phyloP scores from a whole-genome alignment of 2,329 filamentous ascomycete species.

The Clonostachys chloroleuca region DNA sequence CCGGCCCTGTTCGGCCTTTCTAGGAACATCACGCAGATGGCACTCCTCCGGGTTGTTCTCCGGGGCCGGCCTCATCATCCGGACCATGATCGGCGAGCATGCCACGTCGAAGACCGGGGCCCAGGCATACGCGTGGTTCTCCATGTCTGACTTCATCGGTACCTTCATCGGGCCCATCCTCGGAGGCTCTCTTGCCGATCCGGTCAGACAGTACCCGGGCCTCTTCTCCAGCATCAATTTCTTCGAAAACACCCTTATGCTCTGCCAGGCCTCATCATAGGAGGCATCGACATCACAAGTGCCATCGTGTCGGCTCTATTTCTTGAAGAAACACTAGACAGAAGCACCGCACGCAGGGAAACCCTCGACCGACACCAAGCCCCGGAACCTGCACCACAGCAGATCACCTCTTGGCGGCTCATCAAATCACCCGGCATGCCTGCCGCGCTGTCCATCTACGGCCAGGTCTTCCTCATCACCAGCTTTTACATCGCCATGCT shows the following conservation, averaged over 20 bases:
- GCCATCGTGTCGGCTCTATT: background rate
- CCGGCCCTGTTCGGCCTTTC: constrained; percentile 59
- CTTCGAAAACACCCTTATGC: constrained; percentile 48
- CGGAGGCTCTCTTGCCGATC: constrained; percentile 65
- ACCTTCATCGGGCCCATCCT: constrained; percentile 68
- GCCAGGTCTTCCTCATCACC: background rate
- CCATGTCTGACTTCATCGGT: constrained; percentile 70
- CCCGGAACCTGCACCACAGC: background rate
- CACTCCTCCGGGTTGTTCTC: constrained; percentile 67
- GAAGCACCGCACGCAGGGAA: background rate
- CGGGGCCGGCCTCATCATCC: constrained; percentile 69
- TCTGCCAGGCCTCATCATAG: constrained; percentile 29
- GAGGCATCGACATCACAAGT: background rate
- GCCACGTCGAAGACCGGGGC: constrained; percentile 61
- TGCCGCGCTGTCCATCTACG: background rate
- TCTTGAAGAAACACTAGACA: background rate
- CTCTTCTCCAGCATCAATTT: constrained; percentile 43
- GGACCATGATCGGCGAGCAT: constrained; percentile 74
- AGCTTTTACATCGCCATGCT: background rate
- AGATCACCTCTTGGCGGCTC: background rate
- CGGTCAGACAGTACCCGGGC: constrained; percentile 50
- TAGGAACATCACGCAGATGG: constrained; percentile 63
- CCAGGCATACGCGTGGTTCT: constrained; percentile 68
- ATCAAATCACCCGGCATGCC: background rate
- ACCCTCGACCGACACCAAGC: background rate